A percentile compares a stretch with the other conserved stretches of the same genome.
These are phyloP conservation scores for Erodium texanum DNA, from an alignment of 441 rosid genomes.

Conservation along the genomic window DNA sequence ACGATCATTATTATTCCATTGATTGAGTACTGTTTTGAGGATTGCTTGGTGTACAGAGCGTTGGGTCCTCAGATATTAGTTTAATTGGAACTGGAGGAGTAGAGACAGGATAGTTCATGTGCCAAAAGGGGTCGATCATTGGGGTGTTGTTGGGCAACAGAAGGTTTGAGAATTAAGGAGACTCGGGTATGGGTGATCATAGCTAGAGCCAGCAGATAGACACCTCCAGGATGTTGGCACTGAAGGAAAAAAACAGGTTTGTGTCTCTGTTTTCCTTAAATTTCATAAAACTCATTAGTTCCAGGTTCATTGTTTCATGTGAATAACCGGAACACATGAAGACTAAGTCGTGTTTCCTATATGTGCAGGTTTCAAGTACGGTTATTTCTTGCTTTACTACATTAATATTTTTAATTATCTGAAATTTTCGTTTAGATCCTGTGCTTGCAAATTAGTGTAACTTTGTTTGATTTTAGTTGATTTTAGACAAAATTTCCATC, in stretches of 20 bases:
- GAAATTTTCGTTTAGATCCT: too few species aligned
- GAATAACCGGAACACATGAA: too few species aligned
- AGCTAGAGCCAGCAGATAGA: constrained; percentile 73
- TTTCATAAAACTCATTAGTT: background rate
- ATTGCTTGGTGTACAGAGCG: constrained; percentile 23
- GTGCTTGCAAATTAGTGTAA: too few species aligned
- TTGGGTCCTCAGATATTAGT: constrained; percentile 23
- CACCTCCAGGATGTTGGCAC: constrained; percentile 86
- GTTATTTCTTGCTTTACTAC: too few species aligned
- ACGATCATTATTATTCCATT: background rate
- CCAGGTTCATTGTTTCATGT: background rate
- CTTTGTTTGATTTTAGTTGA: too few species aligned
- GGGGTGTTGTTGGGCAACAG: constrained; percentile 48
- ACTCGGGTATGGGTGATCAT: constrained; percentile 70
- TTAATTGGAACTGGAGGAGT: too few species aligned
- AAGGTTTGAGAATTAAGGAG: constrained; percentile 72
- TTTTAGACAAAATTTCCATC: too few species aligned
- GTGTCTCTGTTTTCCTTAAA: constrained; percentile 26
- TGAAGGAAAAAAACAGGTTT: constrained; percentile 76
- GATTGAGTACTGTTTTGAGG: constrained; percentile 4
- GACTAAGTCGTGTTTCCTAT: too few species aligned
- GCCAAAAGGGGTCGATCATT: constrained; percentile 7
- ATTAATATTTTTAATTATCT: too few species aligned
- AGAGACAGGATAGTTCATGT: too few species aligned
- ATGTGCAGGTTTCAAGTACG: too few species aligned